phyloP scores from a whole-genome alignment of 1,284 basidiomycete genomes.

The Baeospora myosura region DNA sequence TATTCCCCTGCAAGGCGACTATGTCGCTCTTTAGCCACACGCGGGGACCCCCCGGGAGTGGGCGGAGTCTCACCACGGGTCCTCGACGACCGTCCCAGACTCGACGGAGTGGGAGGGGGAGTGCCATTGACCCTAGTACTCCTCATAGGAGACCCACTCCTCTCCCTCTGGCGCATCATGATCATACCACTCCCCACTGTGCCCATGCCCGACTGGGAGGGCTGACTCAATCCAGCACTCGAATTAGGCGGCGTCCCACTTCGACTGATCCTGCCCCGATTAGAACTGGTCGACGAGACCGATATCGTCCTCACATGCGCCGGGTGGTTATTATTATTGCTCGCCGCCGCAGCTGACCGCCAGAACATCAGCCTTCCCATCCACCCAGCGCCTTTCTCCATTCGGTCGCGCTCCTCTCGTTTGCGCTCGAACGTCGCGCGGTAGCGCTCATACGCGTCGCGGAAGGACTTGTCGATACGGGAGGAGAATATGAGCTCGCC shows the following conservation, averaged over 20 bases:
- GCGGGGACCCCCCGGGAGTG: too few relatives aligned
- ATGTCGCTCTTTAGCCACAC: too few relatives aligned
- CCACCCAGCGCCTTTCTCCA: conserved; percentile 34
- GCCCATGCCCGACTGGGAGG: too few relatives aligned
- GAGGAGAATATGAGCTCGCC: conserved; percentile 96
- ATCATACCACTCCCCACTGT: too few relatives aligned
- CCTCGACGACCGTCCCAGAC: background rate
- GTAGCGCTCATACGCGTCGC: conserved; percentile 91
- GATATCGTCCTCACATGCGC: background rate
- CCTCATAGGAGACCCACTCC: background rate
- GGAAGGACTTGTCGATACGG: conserved; percentile 75
- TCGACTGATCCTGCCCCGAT: background rate
- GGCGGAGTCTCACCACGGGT: too few relatives aligned
- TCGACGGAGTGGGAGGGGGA: background rate
- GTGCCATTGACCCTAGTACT: background rate
- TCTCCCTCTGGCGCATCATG: background rate
- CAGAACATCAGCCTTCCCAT: conserved; percentile 30
- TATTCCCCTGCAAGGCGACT: too few relatives aligned
- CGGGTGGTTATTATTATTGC: conserved; percentile 1
- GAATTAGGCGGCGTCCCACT: conserved; percentile 2
- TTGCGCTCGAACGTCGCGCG: conserved; percentile 84
- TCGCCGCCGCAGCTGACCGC: conserved; percentile 9
- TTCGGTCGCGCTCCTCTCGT: conserved; percentile 58
- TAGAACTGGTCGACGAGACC: background rate
- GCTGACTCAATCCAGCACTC: background rate